Conservation (phyloP, 164 flowering plant genomes). For the Macadamia integrifolia region DNA sequence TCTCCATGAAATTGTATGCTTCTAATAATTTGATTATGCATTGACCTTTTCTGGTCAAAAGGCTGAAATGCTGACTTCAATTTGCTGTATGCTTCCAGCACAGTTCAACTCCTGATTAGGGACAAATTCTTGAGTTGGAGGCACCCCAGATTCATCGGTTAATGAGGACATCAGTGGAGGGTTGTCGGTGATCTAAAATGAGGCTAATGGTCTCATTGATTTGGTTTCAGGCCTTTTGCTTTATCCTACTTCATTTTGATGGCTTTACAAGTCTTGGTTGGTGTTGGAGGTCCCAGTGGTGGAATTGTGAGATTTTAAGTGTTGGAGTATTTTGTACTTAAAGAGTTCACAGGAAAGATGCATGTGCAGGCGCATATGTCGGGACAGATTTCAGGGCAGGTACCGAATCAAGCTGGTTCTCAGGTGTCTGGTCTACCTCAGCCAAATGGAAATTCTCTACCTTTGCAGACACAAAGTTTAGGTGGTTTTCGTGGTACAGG, state of each 20-base stretch:
- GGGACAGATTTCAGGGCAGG: conserved; percentile 72
- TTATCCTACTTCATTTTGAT: neutral
- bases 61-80: neutral
- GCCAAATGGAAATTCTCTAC: conserved; percentile 52
- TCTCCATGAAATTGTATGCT: too few relatives aligned
- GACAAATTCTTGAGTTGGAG: neutral
- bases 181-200: conserved; percentile 7
- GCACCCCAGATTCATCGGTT: neutral
- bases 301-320: conserved; percentile 8
- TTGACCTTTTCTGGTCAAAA: too few relatives aligned
- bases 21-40: too few relatives aligned
- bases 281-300: conserved; percentile 14
- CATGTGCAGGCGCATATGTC: conserved; percentile 53
- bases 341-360: conserved; percentile 17
- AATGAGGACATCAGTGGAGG: conserved; percentile 10
- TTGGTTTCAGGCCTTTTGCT: conserved; percentile 6
- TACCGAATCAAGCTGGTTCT: conserved; percentile 56
- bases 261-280: conserved; percentile 4
- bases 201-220: neutral
- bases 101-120: neutral
- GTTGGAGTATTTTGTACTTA: conserved; percentile 7
- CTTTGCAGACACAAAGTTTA: conserved; percentile 35
- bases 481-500: conserved; percentile 20
- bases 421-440: conserved; percentile 51
- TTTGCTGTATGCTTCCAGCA: neutral